A percentile compares a stretch with the other conserved stretches of the same genome.
Conservation (phyloP, 1,284 basidiomycete genomes). For the Spongiforma sp. region DNA sequence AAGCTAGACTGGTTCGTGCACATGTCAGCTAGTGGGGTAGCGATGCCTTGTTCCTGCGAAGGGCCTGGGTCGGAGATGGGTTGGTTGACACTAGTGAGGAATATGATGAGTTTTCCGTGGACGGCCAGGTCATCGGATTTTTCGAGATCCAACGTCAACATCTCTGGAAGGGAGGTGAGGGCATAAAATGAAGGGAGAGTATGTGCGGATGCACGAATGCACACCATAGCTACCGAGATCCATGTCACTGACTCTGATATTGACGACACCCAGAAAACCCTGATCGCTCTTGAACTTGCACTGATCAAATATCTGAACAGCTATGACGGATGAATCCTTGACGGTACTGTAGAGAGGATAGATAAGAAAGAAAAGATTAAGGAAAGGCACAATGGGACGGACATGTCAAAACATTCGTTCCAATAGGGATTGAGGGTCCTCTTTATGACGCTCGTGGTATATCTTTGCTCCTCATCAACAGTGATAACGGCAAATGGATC, state of each 20-base stretch:
- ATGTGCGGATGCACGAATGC: constrained; percentile 42
- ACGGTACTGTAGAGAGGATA: constrained; percentile 62
- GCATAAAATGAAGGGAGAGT: background rate
- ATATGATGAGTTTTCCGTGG: constrained; percentile 89
- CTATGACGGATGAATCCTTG: constrained; percentile 89
- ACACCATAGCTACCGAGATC: constrained; percentile 88
- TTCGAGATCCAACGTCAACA: constrained; percentile 89
- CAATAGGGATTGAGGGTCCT: constrained; percentile 92
- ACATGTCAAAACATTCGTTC: constrained; percentile 95
- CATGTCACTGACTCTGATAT: constrained; percentile 87
- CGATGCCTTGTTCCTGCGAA: constrained; percentile 60
- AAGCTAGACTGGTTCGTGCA: constrained; percentile 58
- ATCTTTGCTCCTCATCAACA: constrained; percentile 93
- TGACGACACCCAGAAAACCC: constrained; percentile 94
- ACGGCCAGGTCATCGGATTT: constrained; percentile 90
- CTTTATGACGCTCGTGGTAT: constrained; percentile 91
- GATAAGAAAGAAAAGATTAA: constrained; percentile 9
- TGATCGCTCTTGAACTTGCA: constrained; percentile 97
- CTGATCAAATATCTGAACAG: constrained; percentile 97
- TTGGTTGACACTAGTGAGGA: constrained; percentile 82
- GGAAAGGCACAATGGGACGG: too few relatives aligned
- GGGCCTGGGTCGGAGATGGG: constrained; percentile 81
- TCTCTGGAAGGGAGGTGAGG: constrained; percentile 56
- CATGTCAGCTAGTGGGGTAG: constrained; percentile 61
- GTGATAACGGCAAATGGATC: constrained; percentile 96